phyloP scores from a whole-genome alignment of 768 basidiomycete species.

The Austroboletus festivus region DNA sequence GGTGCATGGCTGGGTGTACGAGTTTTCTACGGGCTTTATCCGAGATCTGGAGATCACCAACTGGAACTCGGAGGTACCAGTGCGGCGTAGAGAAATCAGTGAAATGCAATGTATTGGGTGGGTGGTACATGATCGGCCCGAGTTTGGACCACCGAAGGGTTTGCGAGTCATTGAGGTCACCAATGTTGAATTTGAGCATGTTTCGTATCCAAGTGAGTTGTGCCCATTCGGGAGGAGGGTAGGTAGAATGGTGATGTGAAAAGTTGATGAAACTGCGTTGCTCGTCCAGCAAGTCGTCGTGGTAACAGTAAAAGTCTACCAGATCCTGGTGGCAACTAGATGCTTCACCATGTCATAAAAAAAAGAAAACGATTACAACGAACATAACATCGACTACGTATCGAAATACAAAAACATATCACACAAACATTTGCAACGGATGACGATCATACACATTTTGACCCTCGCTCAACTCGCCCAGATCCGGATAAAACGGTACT shows the following conservation, averaged over 20 bases:
- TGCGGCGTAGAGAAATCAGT: too few species aligned
- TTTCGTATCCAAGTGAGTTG: neutral
- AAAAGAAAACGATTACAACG: neutral
- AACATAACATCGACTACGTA: constrained; percentile 3
- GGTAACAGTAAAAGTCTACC: neutral
- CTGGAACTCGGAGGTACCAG: constrained; percentile 27
- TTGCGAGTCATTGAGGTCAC: neutral
- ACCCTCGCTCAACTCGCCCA: constrained; percentile 87
- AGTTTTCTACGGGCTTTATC: constrained; percentile 55
- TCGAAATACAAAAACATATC: constrained; percentile 16
- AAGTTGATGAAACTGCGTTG: neutral
- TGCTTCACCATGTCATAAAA: neutral
- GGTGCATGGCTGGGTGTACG: constrained; percentile 75
- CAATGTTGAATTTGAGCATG: neutral
- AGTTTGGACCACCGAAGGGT: too few species aligned
- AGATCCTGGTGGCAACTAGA: neutral
- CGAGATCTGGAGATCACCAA: constrained; percentile 52
- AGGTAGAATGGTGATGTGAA: neutral
- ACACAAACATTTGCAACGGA: constrained; percentile 82
- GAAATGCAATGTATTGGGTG: too few species aligned
- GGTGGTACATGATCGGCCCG: too few species aligned
- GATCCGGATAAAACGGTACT: constrained; percentile 93
- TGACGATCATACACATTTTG: constrained; percentile 87
- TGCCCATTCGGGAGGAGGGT: neutral
- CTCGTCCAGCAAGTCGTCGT: neutral